A percentile compares a stretch with the other conserved stretches of the same genome.
phyloP scores from a whole-genome alignment of 306 rosid species.

The Pyrus pyrifolia region DNA sequence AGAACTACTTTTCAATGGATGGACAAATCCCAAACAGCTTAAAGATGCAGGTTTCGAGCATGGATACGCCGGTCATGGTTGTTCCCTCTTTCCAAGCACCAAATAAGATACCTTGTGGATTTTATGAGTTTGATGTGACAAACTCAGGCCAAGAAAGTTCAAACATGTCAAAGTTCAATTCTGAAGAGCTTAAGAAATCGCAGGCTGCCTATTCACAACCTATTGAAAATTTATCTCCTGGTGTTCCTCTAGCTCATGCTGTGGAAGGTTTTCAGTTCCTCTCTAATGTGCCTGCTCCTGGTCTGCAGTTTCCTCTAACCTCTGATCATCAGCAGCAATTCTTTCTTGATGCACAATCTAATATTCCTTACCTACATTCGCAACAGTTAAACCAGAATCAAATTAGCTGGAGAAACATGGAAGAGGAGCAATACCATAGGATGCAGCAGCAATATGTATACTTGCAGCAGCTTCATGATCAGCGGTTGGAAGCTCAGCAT shows the following conservation, averaged over 20 bases:
- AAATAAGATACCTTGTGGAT: conserved; percentile 16
- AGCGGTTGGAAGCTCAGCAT: conserved; percentile 29
- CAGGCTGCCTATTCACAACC: conserved; percentile 12
- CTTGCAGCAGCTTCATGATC: conserved; percentile 34
- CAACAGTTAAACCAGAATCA: conserved; percentile 30
- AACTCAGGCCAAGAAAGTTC: conserved; percentile 27
- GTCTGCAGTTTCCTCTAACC: conserved; percentile 34
- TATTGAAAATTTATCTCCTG: conserved; percentile 15
- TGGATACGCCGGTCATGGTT: conserved; percentile 18
- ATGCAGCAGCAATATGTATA: conserved; percentile 21
- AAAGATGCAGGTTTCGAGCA: conserved; percentile 5
- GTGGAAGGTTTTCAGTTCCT: conserved; percentile 24
- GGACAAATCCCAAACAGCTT: conserved; percentile 12
- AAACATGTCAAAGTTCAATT: conserved; percentile 11
- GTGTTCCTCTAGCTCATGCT: conserved; percentile 18
- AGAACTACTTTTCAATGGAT: conserved; percentile 9
- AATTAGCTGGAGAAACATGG: conserved; percentile 35
- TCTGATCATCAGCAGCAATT: conserved; percentile 36
- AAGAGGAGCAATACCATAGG: conserved; percentile 26
- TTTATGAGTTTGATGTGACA: conserved; percentile 16
- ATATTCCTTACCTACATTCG: conserved; percentile 20
- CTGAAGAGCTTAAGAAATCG: conserved; percentile 25
- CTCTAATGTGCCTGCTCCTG: conserved; percentile 26
- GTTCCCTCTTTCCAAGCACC: conserved; percentile 22
- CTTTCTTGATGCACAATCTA: conserved; percentile 18